Evolutionary conservation across 352 stramenopile genomes (phyloP).

Genomic region (Phytopythium aichiense): DNA sequence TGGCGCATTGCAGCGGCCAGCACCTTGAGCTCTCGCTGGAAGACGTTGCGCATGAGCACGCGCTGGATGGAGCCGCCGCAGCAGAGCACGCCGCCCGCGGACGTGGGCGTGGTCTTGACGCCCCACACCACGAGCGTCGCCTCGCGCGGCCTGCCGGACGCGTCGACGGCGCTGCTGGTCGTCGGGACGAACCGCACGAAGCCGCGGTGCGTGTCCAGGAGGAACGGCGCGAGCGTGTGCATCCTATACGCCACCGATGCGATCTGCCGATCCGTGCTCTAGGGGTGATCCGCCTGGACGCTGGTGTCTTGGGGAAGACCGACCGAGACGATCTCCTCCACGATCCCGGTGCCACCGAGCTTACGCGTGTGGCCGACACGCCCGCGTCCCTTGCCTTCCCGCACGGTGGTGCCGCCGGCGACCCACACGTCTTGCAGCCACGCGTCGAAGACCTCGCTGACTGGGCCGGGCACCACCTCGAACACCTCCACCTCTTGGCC

Average conservation of each 20-base stretch:
- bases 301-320: constrained; percentile 28
- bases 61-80: constrained; percentile 35
- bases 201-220: constrained; percentile 40
- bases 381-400: constrained; percentile 32
- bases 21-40: constrained; percentile 21
- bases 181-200: constrained; percentile 47
- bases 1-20: constrained; percentile 10
- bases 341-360: constrained; percentile 37
- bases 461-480: constrained; percentile 25
- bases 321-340: constrained; percentile 53
- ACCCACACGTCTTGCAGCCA: constrained; percentile 55
- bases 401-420: constrained; percentile 21
- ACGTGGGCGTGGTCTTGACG: constrained; percentile 29
- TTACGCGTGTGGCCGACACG: constrained; percentile 36
- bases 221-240: constrained; percentile 35
- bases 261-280: constrained; percentile 14
- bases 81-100: constrained; percentile 34
- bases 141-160: constrained; percentile 6
- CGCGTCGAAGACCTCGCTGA: constrained; percentile 35
- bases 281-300: constrained; percentile 6
- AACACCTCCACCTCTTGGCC: constrained; percentile 47
- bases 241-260: constrained; percentile 50
- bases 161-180: constrained; percentile 1
- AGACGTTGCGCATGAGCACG: constrained; percentile 25
- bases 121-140: constrained; percentile 44